These are phyloP conservation scores for Sarcocystis neurona DNA, from an alignment of 169 alveolate species.

Conservation along the genomic window DNA sequence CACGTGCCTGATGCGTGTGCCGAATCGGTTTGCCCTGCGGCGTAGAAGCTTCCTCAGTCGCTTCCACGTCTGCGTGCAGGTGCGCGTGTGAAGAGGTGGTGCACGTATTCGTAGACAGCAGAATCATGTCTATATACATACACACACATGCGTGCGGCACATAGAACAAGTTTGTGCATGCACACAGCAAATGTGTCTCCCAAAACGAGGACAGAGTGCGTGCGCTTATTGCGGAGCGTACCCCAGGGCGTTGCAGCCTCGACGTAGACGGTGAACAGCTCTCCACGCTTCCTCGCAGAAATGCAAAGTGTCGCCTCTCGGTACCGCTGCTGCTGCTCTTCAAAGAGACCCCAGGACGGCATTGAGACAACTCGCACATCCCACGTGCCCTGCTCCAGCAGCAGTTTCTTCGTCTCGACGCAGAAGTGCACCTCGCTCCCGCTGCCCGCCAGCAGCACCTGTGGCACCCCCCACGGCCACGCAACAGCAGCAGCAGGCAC, in stretches of 20 bases:
- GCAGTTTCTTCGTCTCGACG: constrained; percentile 72
- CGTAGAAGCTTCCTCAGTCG: too few species aligned
- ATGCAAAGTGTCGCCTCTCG: constrained; percentile 35
- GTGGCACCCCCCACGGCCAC: too few species aligned
- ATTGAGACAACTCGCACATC: constrained; percentile 79
- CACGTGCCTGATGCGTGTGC: too few species aligned
- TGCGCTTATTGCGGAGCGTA: too few species aligned
- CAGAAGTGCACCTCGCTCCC: constrained; percentile 77
- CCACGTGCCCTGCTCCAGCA: constrained; percentile 35
- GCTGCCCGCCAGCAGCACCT: constrained; percentile 73
- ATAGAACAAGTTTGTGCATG: neutral
- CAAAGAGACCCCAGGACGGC: constrained; percentile 80
- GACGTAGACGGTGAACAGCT: constrained; percentile 57
- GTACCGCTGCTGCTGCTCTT: constrained; percentile 69
- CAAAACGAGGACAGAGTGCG: too few species aligned
- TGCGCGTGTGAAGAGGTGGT: too few species aligned
- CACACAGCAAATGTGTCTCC: neutral
- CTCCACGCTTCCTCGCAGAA: constrained; percentile 45
- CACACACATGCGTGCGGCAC: too few species aligned
- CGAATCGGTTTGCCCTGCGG: too few species aligned
- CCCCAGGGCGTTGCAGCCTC: constrained; percentile 63
- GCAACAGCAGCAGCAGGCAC: neutral
- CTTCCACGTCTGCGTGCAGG: too few species aligned
- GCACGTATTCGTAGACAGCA: too few species aligned
- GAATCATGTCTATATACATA: too few species aligned